Conservation (phyloP, 2,329 filamentous ascomycete genomes). For the Endothia cerciana region DNA sequence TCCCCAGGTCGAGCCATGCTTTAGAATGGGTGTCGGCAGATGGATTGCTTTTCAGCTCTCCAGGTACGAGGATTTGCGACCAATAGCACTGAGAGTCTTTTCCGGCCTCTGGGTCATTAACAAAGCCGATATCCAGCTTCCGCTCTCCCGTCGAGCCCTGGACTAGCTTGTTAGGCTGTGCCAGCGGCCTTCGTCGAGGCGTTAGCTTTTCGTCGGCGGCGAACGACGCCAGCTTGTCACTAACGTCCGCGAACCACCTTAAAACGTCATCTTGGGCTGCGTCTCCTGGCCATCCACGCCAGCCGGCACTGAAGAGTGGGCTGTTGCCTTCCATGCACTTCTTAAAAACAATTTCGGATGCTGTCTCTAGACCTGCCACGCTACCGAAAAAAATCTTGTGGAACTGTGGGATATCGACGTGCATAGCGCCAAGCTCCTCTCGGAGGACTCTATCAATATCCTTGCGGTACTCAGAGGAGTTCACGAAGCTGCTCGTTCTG, state of each 20-base stretch:
- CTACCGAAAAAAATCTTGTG: no score
- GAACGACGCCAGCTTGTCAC: no score
- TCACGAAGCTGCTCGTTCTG: constrained; percentile 41
- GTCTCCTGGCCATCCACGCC: no score
- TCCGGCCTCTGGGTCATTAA: constrained; percentile 8
- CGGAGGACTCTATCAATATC: constrained; percentile 41
- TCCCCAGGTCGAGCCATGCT: constrained; percentile 27
- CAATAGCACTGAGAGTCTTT: no score
- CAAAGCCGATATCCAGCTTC: constrained; percentile 19
- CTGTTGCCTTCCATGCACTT: constrained; percentile 30
- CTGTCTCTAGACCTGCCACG: no score
- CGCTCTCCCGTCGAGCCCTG: constrained; percentile 30
- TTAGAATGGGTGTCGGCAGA: constrained; percentile 42
- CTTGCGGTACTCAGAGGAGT: constrained; percentile 41
- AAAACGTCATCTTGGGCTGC: no score
- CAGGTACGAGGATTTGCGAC: constrained; percentile 47
- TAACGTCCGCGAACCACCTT: no score
- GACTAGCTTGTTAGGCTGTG: constrained; percentile 36
- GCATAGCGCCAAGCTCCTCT: constrained; percentile 38
- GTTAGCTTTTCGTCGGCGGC: constrained; percentile 9
- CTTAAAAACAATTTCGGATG: no score
- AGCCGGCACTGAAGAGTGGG: constrained; percentile 34
- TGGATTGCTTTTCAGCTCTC: constrained; percentile 53
- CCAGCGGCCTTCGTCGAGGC: constrained; percentile 34
- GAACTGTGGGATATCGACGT: no score